Percentiles rank a stretch among this genome's conserved stretches.
These are phyloP conservation scores for Fragosphaeria purpurea DNA, from an alignment of 2,329 filamentous ascomycete species.

Conservation along the genomic window DNA sequence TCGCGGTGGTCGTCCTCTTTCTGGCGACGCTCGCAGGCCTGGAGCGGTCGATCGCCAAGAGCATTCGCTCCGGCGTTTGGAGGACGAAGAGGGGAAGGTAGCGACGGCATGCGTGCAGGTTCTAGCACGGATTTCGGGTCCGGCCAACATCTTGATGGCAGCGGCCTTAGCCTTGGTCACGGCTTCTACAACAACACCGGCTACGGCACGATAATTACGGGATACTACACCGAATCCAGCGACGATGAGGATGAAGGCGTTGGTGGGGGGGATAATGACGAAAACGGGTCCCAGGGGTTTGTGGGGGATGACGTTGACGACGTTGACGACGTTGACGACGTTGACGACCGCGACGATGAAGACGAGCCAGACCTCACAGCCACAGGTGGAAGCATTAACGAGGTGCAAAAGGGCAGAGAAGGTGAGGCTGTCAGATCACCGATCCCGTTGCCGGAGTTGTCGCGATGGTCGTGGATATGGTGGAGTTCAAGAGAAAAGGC, in stretches of 20 bases:
- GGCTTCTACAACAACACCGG: conserved; percentile 8
- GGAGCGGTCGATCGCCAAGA: background rate
- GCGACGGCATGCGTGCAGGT: background rate
- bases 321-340: conserved; percentile 15
- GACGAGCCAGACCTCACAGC: background rate
- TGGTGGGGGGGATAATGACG: conserved; percentile 4
- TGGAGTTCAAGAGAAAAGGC: background rate
- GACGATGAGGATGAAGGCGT: conserved; percentile 6
- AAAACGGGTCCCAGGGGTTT: conserved; percentile 23
- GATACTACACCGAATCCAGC: conserved; percentile 3
- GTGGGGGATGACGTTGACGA: conserved; percentile 23
- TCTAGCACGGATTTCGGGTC: too few species aligned
- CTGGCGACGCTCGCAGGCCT: background rate
- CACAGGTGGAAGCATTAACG: background rate
- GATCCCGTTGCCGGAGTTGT: background rate
- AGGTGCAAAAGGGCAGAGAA: too few species aligned
- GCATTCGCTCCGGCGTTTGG: conserved; percentile 1
- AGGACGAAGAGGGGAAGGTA: background rate
- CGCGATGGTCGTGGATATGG: background rate
- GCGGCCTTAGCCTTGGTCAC: background rate
- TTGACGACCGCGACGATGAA: conserved; percentile 1
- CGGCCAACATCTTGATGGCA: too few species aligned
- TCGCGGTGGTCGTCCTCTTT: background rate
- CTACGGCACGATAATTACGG: conserved; percentile 7
- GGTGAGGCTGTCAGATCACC: too few species aligned